These are phyloP conservation scores for Hypholoma fasciculare DNA, from an alignment of 768 basidiomycete genomes.

Conservation along the genomic window DNA sequence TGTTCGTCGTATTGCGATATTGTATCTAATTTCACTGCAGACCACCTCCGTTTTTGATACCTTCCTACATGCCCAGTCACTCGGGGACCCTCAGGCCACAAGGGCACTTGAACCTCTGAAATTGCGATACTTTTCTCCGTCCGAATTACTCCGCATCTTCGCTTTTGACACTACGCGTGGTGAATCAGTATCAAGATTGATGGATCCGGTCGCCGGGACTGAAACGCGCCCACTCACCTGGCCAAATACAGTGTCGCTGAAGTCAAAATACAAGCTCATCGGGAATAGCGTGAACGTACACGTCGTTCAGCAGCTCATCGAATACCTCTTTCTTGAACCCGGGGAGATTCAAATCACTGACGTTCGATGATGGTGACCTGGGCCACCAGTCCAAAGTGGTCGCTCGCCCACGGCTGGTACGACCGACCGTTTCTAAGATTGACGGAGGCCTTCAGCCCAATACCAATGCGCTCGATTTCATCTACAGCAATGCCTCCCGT, in stretches of 20 bases:
- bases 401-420: conserved; percentile 11
- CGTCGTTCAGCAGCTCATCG: conserved; percentile 63
- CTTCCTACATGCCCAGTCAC: conserved; percentile 48
- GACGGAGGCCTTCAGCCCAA: conserved; percentile 6
- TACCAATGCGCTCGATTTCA: conserved; percentile 10
- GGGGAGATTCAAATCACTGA: not conserved
- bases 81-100: conserved; percentile 43
- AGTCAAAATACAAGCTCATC: conserved; percentile 74
- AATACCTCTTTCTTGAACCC: conserved; percentile 49
- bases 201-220: not conserved
- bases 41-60: conserved; percentile 58
- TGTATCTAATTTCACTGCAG: conserved; percentile 32
- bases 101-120: conserved; percentile 56
- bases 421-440: not conserved
- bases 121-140: conserved; percentile 75
- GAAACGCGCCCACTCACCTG: conserved; percentile 45
- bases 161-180: conserved; percentile 41
- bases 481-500: not conserved
- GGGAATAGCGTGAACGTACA: conserved; percentile 84
- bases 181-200: not conserved
- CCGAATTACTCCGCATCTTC: conserved; percentile 71
- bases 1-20: not conserved
- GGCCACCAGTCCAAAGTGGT: conserved; percentile 15
- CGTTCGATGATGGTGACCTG: not conserved
- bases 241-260: conserved; percentile 60